Evolutionary conservation across 2,329 filamentous ascomycete genomes (phyloP).

Genomic region (Pleoardoris graminearum): DNA sequence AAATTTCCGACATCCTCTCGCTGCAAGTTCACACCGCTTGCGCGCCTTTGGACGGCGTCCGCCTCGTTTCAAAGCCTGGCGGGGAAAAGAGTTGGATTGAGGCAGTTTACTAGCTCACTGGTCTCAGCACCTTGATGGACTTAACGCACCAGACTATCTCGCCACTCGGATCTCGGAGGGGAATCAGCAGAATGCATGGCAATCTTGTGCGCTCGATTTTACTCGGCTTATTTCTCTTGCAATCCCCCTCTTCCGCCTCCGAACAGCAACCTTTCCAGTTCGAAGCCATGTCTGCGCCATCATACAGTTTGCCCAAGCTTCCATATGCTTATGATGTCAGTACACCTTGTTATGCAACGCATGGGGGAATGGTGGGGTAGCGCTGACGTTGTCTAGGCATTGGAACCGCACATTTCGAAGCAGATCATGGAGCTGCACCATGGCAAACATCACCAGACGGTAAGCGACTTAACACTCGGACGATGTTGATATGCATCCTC

Average conservation of each 20-base stretch:
- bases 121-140: conserved; percentile 39
- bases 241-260: conserved; percentile 21
- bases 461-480: not conserved
- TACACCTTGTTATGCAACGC: conserved; percentile 11
- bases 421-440: conserved; percentile 85
- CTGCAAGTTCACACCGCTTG: too few species aligned
- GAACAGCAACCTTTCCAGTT: conserved; percentile 43
- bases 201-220: conserved; percentile 14
- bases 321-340: conserved; percentile 73
- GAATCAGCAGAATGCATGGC: conserved; percentile 29
- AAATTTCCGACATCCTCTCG: too few species aligned
- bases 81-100: conserved; percentile 32
- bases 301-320: conserved; percentile 65
- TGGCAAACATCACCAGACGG: conserved; percentile 73
- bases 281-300: conserved; percentile 42
- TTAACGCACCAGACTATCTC: conserved; percentile 21
- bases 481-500: too few species aligned
- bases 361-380: not conserved
- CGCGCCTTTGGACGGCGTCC: too few species aligned
- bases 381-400: conserved; percentile 54
- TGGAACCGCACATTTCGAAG: conserved; percentile 73
- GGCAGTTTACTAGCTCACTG: conserved; percentile 23
- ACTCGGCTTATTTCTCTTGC: conserved; percentile 21
- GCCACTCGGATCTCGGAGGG: not conserved
- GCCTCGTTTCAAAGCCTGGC: too few species aligned